Evolutionary conservation across 2,329 filamentous ascomycete species (phyloP), one percentile per base, ranked within the genome.

Genomic region (Apiospora saccharicola): DNA sequence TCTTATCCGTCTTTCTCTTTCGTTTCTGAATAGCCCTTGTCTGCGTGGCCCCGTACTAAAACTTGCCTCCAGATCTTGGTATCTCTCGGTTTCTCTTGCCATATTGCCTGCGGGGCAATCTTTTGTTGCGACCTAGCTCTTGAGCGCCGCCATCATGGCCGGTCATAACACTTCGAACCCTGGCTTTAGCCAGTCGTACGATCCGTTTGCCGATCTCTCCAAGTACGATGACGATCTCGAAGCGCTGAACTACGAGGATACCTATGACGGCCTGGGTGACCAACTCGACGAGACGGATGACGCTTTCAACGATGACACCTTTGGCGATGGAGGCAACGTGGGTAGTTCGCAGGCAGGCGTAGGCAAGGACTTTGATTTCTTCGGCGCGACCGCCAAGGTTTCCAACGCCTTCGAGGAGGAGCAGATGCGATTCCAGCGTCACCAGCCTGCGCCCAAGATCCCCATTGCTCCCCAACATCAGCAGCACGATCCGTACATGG

Each of bases 311-410:
- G 94, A 98, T 78, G 96, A 98, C 81, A 99, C 96, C 1, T 99
- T 99, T 80, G 94, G 83, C 73, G 83, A 83, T 72, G 83, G 83
- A 72, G 88, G 86, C 72, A 83, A 82, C 46, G 80, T 80, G 72
- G 84, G 82, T 47, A 84, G 81, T 24, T 79, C 81, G 24, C 76
- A 81, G 49, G 82, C 86, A 43, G 86, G 86, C 14, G 90, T 96
- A 73, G 95, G 95, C 80, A 97, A 94, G 81, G 96, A 99, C 82
- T 98, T 98, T 79, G 96, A 99, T 82, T 99, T 98, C 84, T 97
- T 97, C 76, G 95, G 95, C 53, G 92, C 94, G 79, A 99, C 96
- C 8, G 95, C 95, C 72, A 91, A 95, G 82, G 93, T 98, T 53
- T 89, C 95, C 26, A 89, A 92, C 83, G 95, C 93, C 47, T 93